These are phyloP conservation scores for Aspergillus flavus DNA, from an alignment of 2,329 filamentous ascomycete genomes.

Conservation along the genomic window DNA sequence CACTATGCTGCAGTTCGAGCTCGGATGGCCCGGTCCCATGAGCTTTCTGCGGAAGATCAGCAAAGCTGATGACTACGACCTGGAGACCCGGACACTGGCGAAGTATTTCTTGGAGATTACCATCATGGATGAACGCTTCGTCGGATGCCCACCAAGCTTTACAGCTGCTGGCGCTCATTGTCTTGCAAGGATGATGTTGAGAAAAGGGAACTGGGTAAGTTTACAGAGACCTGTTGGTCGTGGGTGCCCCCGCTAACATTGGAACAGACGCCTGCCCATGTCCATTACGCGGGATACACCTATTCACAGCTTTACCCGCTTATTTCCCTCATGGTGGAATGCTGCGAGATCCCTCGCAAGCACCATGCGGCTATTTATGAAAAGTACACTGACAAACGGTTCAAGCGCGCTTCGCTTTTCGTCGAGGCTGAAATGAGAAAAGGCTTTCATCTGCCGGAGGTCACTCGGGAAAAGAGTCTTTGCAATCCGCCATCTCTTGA, in stretches of 20 bases:
- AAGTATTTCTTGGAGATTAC: slow-evolving; percentile 98
- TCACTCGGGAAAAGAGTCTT: slow-evolving; percentile 19
- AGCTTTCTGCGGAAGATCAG: slow-evolving; percentile 95
- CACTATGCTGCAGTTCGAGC: slow-evolving; percentile 90
- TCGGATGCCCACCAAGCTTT: slow-evolving; percentile 87
- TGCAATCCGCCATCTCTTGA: slow-evolving; percentile 14
- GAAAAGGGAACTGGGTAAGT: slow-evolving; percentile 92
- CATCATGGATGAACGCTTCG: slow-evolving; percentile 97
- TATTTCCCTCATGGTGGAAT: slow-evolving; percentile 78
- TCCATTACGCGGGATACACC: slow-evolving; percentile 93
- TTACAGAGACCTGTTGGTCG: slow-evolving; percentile 5
- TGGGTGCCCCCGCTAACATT: slow-evolving; percentile 21
- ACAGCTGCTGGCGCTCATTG: slow-evolving; percentile 90
- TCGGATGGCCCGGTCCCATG: slow-evolving; percentile 99
- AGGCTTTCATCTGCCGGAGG: slow-evolving; percentile 56
- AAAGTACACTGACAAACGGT: slow-evolving; percentile 87
- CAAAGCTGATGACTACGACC: slow-evolving; percentile 97
- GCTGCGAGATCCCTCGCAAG: slow-evolving; percentile 76
- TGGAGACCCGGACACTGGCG: slow-evolving; percentile 90
- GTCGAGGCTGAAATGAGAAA: slow-evolving; percentile 74
- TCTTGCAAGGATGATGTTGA: slow-evolving; percentile 81
- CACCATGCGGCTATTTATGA: slow-evolving; percentile 89
- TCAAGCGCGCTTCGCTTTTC: slow-evolving; percentile 79
- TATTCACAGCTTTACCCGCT: slow-evolving; percentile 79
- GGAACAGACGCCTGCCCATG: slow-evolving; percentile 74